Percentiles rank a stretch among this genome's conserved stretches.
phyloP scores from a whole-genome alignment of 371 early-diverging fungal genomes.

The Syncephalastrum sp. region DNA sequence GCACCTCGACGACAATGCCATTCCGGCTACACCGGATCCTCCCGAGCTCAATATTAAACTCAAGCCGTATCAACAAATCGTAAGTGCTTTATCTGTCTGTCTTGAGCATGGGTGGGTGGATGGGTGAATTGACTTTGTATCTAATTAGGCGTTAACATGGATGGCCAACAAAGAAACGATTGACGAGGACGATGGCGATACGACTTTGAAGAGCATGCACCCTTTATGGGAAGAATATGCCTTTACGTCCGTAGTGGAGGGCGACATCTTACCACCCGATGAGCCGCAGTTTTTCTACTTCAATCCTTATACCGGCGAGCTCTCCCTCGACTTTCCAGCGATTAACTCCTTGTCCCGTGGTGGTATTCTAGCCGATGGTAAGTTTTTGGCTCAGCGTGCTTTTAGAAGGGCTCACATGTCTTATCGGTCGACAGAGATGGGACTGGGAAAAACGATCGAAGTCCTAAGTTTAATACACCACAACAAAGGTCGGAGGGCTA shows the following conservation, averaged over 20 bases:
- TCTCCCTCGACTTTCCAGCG: constrained; percentile 56
- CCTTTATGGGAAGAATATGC: constrained; percentile 66
- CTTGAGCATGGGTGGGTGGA: neutral
- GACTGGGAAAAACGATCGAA: constrained; percentile 88
- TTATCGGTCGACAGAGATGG: constrained; percentile 66
- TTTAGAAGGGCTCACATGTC: neutral
- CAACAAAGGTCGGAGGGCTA: neutral
- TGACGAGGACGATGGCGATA: constrained; percentile 24
- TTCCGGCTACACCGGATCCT: constrained; percentile 52
- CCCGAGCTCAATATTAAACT: constrained; percentile 48
- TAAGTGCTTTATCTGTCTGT: constrained; percentile 2
- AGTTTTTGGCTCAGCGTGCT: neutral
- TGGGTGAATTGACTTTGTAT: neutral
- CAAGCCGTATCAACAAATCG: constrained; percentile 66
- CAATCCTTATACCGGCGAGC: constrained; percentile 62
- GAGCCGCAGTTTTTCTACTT: constrained; percentile 47
- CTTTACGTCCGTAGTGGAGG: constrained; percentile 35
- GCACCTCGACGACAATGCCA: constrained; percentile 51
- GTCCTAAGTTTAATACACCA: constrained; percentile 72
- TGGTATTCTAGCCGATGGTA: constrained; percentile 74
- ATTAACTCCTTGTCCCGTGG: constrained; percentile 55
- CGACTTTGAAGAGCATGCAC: constrained; percentile 50
- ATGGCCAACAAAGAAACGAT: constrained; percentile 58
- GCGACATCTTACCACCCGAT: constrained; percentile 1
- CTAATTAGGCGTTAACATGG: constrained; percentile 52